Evolutionary conservation across 108 stramenopile genomes (phyloP).

Genomic region (Halocafeteria seosinensis): DNA sequence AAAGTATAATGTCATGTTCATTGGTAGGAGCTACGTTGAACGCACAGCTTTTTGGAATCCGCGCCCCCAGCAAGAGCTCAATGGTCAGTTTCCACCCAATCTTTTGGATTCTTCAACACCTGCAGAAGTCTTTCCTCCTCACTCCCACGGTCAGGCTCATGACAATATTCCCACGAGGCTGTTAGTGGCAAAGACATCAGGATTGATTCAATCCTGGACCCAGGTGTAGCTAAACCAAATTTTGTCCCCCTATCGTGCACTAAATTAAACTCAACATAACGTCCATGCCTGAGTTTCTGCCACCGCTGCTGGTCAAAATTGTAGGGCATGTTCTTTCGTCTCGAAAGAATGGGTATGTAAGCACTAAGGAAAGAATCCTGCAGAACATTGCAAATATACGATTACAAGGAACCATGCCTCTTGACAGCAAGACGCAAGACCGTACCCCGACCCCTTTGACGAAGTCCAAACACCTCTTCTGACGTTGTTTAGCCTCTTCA

Average conservation of each 20-base stretch:
- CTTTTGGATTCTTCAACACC: neutral
- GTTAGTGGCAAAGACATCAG: slow-evolving; percentile 95
- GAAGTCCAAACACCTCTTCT: slow-evolving; percentile 46
- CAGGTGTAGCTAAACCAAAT: slow-evolving; percentile 86
- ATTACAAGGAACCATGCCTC: too few species aligned
- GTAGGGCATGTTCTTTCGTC: slow-evolving; percentile 67
- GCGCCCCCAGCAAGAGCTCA: too few species aligned
- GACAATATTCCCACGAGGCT: slow-evolving; percentile 89
- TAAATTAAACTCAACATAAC: slow-evolving; percentile 97
- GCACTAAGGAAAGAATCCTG: slow-evolving; percentile 58
- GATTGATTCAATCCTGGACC: slow-evolving; percentile 90
- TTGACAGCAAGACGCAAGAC: neutral
- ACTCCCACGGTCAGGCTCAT: slow-evolving; percentile 17
- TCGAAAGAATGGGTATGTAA: slow-evolving; percentile 73
- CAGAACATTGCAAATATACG: too few species aligned
- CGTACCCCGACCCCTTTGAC: slow-evolving; percentile 49
- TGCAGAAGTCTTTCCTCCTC: neutral
- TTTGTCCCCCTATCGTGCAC: slow-evolving; percentile 95
- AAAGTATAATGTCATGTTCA: too few species aligned
- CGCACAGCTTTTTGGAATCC: too few species aligned
- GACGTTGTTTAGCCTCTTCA: slow-evolving; percentile 10
- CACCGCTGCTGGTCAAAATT: slow-evolving; percentile 78
- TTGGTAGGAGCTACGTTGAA: too few species aligned
- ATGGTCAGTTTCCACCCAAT: neutral
- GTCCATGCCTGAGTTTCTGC: slow-evolving; percentile 58